Conservation (phyloP, 148 eudicot genomes). For the Talinum fruticosum region DNA sequence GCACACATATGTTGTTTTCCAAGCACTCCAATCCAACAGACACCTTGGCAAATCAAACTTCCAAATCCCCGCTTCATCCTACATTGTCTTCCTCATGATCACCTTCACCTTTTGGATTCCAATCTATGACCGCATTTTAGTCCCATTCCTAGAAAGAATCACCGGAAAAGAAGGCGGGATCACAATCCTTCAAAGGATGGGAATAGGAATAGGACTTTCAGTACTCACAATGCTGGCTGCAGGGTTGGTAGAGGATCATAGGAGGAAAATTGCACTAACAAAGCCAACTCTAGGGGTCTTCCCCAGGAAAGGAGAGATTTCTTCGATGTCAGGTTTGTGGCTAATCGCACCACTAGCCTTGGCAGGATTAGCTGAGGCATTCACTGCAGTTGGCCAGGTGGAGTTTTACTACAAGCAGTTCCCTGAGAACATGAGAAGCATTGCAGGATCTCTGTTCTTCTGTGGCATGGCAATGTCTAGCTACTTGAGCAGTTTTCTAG, state of each 20-base stretch:
- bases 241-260: slow-evolving; percentile 48
- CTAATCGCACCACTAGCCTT: slow-evolving; percentile 52
- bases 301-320: slow-evolving; percentile 48
- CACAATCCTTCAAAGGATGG: slow-evolving; percentile 74
- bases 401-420: slow-evolving; percentile 94
- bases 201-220: slow-evolving; percentile 59
- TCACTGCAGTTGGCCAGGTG: slow-evolving; percentile 55
- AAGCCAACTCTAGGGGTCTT: slow-evolving; percentile 38
- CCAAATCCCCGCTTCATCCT: slow-evolving; percentile 69
- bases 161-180: slow-evolving; percentile 67
- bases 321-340: slow-evolving; percentile 76
- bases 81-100: slow-evolving; percentile 60
- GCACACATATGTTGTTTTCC: slow-evolving; percentile 52
- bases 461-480: slow-evolving; percentile 64
- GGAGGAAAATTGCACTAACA: slow-evolving; percentile 51
- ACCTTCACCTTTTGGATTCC: slow-evolving; percentile 47
- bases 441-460: slow-evolving; percentile 65
- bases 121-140: slow-evolving; percentile 56
- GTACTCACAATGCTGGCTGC: slow-evolving; percentile 45
- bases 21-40: slow-evolving; percentile 69
- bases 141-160: slow-evolving; percentile 47
- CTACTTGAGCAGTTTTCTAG: slow-evolving; percentile 59
- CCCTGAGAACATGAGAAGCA: slow-evolving; percentile 91
- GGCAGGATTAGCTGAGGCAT: slow-evolving; percentile 71
- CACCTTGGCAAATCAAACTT: slow-evolving; percentile 36